Evolutionary conservation across 2,329 filamentous ascomycete species (phyloP).

Genomic region (Nectriaceae sp.): DNA sequence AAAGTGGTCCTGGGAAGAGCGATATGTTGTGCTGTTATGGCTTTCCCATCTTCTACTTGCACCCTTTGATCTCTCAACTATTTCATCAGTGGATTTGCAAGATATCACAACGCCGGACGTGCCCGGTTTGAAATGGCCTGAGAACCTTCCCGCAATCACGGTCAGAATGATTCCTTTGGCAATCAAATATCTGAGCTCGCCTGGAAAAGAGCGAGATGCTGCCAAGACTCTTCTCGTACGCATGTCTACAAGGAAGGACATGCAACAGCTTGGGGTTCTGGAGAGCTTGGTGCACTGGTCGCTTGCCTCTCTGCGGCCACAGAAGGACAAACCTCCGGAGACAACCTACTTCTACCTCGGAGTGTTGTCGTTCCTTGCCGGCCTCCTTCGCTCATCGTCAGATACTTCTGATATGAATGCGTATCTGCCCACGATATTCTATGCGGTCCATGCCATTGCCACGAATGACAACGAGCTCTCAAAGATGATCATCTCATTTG

Average conservation of each 20-base stretch:
- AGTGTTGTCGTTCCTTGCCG: constrained; percentile 76
- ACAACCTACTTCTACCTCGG: constrained; percentile 79
- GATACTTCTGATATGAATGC: constrained; percentile 74
- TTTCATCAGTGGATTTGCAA: constrained; percentile 65
- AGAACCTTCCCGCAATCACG: constrained; percentile 68
- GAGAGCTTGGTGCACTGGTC: constrained; percentile 71
- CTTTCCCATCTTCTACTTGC: constrained; percentile 79
- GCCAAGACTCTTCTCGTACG: constrained; percentile 82
- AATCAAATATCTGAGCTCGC: constrained; percentile 68
- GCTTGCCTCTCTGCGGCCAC: constrained; percentile 57
- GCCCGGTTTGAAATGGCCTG: constrained; percentile 56
- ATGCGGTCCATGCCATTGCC: constrained; percentile 61
- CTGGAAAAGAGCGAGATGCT: constrained; percentile 87
- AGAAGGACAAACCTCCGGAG: constrained; percentile 34
- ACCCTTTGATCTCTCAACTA: constrained; percentile 86
- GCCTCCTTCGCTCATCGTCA: constrained; percentile 67
- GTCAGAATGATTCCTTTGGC: constrained; percentile 71
- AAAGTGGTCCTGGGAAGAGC: constrained; percentile 78
- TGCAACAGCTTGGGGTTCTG: constrained; percentile 76
- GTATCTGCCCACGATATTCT: constrained; percentile 67
- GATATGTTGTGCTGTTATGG: constrained; percentile 88
- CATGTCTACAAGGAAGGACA: constrained; percentile 81
- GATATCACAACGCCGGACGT: constrained; percentile 46
- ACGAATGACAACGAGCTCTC: constrained; percentile 50
- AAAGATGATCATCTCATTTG: constrained; percentile 65